Evolutionary conservation across 768 basidiomycete genomes (phyloP).

Genomic region (Kwoniella mangroviensis): DNA sequence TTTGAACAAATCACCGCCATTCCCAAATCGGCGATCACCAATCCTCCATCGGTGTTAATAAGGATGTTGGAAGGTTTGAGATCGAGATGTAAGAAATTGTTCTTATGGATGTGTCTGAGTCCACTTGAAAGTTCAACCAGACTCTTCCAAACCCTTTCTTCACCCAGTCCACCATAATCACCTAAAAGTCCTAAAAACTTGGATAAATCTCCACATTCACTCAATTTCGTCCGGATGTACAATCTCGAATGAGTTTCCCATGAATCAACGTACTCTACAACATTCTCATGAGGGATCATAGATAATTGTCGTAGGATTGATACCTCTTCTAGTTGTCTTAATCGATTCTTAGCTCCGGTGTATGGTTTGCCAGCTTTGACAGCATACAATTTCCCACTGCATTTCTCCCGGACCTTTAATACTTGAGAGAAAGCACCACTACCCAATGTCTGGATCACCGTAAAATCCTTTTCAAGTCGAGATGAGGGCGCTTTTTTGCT

Average conservation of each 20-base stretch:
- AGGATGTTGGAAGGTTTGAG: slow-evolving; percentile 97
- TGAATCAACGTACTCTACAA: slow-evolving; percentile 85
- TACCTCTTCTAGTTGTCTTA: slow-evolving; percentile 89
- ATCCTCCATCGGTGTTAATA: slow-evolving; percentile 78
- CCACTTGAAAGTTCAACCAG: slow-evolving; percentile 81
- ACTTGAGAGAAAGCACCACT: slow-evolving; percentile 93
- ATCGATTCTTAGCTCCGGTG: slow-evolving; percentile 86
- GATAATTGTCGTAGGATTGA: slow-evolving; percentile 81
- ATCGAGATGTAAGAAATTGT: slow-evolving; percentile 90
- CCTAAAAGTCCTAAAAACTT: slow-evolving; percentile 92
- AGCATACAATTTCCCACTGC: slow-evolving; percentile 66
- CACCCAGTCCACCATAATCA: slow-evolving; percentile 79
- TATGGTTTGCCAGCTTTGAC: slow-evolving; percentile 85
- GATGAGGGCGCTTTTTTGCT: neutral
- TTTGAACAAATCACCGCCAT: slow-evolving; percentile 93
- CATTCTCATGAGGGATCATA: slow-evolving; percentile 64
- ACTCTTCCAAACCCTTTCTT: slow-evolving; percentile 95
- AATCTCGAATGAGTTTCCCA: slow-evolving; percentile 92
- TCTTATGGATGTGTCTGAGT: slow-evolving; percentile 83
- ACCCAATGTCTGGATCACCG: slow-evolving; percentile 78
- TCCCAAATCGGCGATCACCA: slow-evolving; percentile 98
- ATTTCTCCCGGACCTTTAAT: slow-evolving; percentile 65
- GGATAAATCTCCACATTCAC: slow-evolving; percentile 83
- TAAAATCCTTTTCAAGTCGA: slow-evolving; percentile 76
- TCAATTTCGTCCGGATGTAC: slow-evolving; percentile 92